Evolutionary conservation across 805 yeast species (phyloP), one percentile per base, ranked within the genome.

Genomic region (Kurtzmaniella fragi): DNA sequence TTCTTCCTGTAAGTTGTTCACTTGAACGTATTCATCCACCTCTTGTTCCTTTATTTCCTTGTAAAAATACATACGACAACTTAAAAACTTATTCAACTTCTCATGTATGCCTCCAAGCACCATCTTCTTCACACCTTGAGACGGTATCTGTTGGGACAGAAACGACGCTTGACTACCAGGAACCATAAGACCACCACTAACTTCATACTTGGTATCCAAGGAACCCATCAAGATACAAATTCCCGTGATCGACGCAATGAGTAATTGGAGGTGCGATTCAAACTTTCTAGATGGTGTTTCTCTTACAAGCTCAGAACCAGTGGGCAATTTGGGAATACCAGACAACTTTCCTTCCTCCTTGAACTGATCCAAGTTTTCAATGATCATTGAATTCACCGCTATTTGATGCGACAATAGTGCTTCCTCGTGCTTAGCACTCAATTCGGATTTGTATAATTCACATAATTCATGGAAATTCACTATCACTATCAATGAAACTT

Each of bases 391-490:
- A 38, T 63, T 55, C 32, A 56, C 52, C 14, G 50, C 56, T 14
- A 62, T 50, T 35, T 65, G 69, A 39, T 54, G 54, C 36, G 56
- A 56, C 9, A 66, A 46, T 11, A 68, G 42, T 1, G 51, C 31
- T 34, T 62, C 65, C 46, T 67, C 70, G 38, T 67, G 56, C 12
- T 56, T 42, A 1, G 64, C 51, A 1, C 62, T 46, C 3, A 64
- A 38, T 40, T 67, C 67, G 20, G 59, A 47, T 27, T 54, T 56
- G 42, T 67, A 67, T 17, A 56, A 42, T 31, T 67, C 71, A 4
- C 64, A 32, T 17, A 59, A 28, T 26, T 67, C 70, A 44, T 66
- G 70, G 43, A 64, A 56, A 31, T 57, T 56, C 28, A 59, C 47
- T 16, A 66, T 39, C 2, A 67, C 38, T 13, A 63, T 34, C 14